A percentile compares a stretch with the other conserved stretches of the same genome.
Conservation (phyloP, 164 flowering plant species). For the Chloranthus sessilifolius region DNA sequence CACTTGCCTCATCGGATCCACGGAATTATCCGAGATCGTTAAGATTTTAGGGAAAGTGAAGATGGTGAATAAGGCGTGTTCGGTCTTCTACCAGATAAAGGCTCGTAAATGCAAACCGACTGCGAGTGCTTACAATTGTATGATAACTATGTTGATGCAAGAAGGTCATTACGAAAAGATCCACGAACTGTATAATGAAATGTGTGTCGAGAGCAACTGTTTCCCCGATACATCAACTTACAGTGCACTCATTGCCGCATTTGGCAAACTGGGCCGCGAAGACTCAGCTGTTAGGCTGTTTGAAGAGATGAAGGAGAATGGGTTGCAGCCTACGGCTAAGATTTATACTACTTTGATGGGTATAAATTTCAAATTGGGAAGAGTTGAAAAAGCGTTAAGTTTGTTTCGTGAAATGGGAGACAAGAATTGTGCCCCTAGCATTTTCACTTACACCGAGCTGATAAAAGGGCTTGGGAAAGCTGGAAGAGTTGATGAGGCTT, state of each 20-base stretch:
- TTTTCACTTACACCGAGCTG: constrained; percentile 86
- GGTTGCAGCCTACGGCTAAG: constrained; percentile 69
- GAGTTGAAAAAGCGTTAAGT: constrained; percentile 54
- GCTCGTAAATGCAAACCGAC: constrained; percentile 68
- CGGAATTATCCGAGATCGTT: constrained; percentile 64
- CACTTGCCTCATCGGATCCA: constrained; percentile 38
- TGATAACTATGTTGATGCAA: constrained; percentile 76
- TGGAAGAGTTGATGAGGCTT: constrained; percentile 82
- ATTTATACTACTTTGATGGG: constrained; percentile 74
- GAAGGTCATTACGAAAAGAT: constrained; percentile 80
- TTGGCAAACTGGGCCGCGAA: constrained; percentile 60
- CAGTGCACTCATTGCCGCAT: constrained; percentile 61
- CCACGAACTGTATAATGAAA: constrained; percentile 81
- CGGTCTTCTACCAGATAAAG: constrained; percentile 72
- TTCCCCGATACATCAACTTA: constrained; percentile 80
- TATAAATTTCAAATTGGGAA: constrained; percentile 57
- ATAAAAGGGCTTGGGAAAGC: constrained; percentile 79
- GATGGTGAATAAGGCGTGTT: constrained; percentile 86
- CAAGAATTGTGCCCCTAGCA: constrained; percentile 55
- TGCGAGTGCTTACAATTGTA: constrained; percentile 52
- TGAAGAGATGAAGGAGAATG: constrained; percentile 88
- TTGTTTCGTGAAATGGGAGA: constrained; percentile 64
- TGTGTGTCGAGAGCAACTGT: constrained; percentile 78
- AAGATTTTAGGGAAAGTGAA: constrained; percentile 63
- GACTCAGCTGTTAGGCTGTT: constrained; percentile 75